phyloP scores from a whole-genome alignment of 2,329 filamentous ascomycete species.

The Ophiosphaerella narmari region DNA sequence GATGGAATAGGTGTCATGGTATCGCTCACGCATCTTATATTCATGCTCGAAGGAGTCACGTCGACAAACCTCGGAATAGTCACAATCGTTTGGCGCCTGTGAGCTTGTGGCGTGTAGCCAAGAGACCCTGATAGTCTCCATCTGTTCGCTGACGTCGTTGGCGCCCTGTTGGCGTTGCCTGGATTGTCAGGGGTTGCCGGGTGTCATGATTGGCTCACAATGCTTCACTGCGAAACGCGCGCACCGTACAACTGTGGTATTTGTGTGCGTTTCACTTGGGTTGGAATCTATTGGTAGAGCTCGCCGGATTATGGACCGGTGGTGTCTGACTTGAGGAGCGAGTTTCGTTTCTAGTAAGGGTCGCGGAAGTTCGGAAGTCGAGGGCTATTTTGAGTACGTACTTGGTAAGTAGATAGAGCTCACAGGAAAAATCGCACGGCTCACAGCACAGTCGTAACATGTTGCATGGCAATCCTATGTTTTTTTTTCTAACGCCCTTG shows the following conservation, averaged over 20 bases:
- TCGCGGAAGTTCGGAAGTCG: background rate
- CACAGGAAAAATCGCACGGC: no score
- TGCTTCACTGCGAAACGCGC: constrained; percentile 12
- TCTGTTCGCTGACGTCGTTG: constrained; percentile 36
- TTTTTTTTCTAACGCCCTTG: background rate
- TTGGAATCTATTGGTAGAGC: background rate
- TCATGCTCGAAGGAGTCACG: background rate
- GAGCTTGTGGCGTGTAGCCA: constrained; percentile 11
- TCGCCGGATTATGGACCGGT: no score
- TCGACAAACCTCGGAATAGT: constrained; percentile 1
- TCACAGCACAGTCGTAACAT: no score
- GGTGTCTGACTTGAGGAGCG: background rate
- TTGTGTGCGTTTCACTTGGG: constrained; percentile 16
- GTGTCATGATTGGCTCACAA: constrained; percentile 31
- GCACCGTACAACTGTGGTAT: background rate
- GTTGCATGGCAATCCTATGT: background rate
- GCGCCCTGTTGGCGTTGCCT: constrained; percentile 18
- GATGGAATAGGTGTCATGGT: background rate
- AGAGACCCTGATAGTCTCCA: constrained; percentile 26
- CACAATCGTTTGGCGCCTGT: constrained; percentile 19
- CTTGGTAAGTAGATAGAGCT: no score
- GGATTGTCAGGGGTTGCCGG: constrained; percentile 9
- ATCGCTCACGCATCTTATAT: constrained; percentile 14
- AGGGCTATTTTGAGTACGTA: background rate
- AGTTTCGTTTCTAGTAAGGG: background rate